phyloP scores from a whole-genome alignment of 2,329 filamentous ascomycete genomes.

The Pseudogymnoascus sp. region DNA sequence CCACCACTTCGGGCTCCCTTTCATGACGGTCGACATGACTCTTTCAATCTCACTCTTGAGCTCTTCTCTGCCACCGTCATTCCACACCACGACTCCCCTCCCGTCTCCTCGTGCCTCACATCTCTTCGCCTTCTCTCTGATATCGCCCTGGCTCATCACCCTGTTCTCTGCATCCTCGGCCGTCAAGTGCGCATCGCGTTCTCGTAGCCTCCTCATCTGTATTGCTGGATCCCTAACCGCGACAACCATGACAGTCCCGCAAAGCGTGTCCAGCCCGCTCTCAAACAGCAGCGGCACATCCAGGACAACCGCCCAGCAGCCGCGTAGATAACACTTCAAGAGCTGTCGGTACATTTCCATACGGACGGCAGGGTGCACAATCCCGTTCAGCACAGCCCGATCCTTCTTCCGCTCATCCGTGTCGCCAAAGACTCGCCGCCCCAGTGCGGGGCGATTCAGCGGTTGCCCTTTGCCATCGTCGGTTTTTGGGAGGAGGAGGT shows the following conservation, averaged over 20 bases:
- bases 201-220: slow-evolving; percentile 73
- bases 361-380: slow-evolving; percentile 87
- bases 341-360: slow-evolving; percentile 72
- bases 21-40: slow-evolving; percentile 57
- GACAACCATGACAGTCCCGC: slow-evolving; percentile 79
- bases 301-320: slow-evolving; percentile 81
- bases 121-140: slow-evolving; percentile 72
- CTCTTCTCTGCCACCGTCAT: slow-evolving; percentile 68
- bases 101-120: slow-evolving; percentile 58
- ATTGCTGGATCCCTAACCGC: slow-evolving; percentile 71
- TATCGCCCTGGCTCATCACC: slow-evolving; percentile 79
- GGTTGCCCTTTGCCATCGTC: slow-evolving; percentile 58
- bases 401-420: slow-evolving; percentile 63
- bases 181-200: slow-evolving; percentile 68
- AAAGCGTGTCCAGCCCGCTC: slow-evolving; percentile 74
- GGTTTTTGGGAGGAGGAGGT: slow-evolving; percentile 63
- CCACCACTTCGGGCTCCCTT: slow-evolving; percentile 55
- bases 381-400: slow-evolving; percentile 71
- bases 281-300: slow-evolving; percentile 93
- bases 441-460: slow-evolving; percentile 79
- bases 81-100: slow-evolving; percentile 79
- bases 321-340: slow-evolving; percentile 63
- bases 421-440: slow-evolving; percentile 77
- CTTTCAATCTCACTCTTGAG: slow-evolving; percentile 58
- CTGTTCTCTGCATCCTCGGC: slow-evolving; percentile 83